These are phyloP conservation scores for Ceratocystis smalleyi DNA, from an alignment of 2,329 filamentous ascomycete genomes.

Conservation along the genomic window DNA sequence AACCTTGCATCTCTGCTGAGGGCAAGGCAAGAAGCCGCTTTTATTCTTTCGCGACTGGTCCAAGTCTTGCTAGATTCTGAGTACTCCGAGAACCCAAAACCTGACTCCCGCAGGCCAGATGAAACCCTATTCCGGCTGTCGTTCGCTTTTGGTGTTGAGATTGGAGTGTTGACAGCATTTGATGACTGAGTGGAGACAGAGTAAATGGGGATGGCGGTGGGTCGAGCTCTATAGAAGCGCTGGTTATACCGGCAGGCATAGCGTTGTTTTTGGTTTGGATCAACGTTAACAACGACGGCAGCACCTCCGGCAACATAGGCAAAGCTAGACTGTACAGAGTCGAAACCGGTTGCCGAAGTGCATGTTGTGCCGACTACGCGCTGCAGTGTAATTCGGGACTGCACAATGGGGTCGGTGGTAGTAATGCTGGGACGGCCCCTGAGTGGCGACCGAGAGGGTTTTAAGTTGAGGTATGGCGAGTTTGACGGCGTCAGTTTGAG, in stretches of 20 bases:
- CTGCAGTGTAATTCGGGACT: conserved; percentile 54
- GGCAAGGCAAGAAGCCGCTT: conserved; percentile 80
- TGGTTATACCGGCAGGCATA: conserved; percentile 39
- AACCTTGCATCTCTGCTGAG: conserved; percentile 77
- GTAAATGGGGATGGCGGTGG: conserved; percentile 55
- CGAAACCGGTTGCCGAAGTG: conserved; percentile 69
- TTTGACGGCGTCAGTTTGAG: conserved; percentile 61
- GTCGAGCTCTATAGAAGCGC: conserved; percentile 79
- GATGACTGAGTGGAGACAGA: conserved; percentile 38
- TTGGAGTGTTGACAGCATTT: conserved; percentile 35
- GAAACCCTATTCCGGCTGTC: conserved; percentile 45
- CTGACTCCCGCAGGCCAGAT: conserved; percentile 33
- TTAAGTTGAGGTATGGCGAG: conserved; percentile 48
- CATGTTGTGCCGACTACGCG: conserved; percentile 87
- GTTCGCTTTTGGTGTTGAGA: conserved; percentile 44
- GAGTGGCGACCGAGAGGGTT: conserved; percentile 47
- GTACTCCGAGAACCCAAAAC: conserved; percentile 34
- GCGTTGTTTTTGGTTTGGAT: conserved; percentile 35
- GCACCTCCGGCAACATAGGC: conserved; percentile 87
- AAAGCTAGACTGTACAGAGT: conserved; percentile 61
- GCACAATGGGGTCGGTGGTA: conserved; percentile 31
- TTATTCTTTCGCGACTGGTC: conserved; percentile 83
- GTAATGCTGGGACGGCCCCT: conserved; percentile 28
- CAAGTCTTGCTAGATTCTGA: conserved; percentile 57
- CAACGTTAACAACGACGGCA: conserved; percentile 73